Conservation (phyloP, 2,329 filamentous ascomycete species). For the Coleophoma cylindrospora region DNA sequence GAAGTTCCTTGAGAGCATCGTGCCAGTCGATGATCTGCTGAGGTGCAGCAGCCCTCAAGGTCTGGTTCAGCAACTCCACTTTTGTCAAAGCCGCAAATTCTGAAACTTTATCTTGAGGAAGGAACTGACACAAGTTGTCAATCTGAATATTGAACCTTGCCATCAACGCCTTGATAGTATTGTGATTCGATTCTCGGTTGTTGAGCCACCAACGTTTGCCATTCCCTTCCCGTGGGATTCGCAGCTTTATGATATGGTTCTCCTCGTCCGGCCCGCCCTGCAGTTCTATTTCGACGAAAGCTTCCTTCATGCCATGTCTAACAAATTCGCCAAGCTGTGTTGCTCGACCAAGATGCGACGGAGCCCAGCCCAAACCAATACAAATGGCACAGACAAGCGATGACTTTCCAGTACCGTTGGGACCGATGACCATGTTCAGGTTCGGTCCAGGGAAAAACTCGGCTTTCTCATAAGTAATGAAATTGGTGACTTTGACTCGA, state of each 20-base stretch:
- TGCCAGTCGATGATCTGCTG: constrained; percentile 78
- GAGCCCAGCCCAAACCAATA: constrained; percentile 79
- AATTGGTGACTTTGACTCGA: constrained; percentile 78
- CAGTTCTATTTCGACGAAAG: constrained; percentile 87
- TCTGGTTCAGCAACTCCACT: constrained; percentile 77
- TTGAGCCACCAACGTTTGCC: constrained; percentile 76
- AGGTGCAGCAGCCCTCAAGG: constrained; percentile 81
- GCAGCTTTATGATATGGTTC: constrained; percentile 67
- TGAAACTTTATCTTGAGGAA: constrained; percentile 92
- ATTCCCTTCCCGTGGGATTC: constrained; percentile 79
- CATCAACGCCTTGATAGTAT: constrained; percentile 62
- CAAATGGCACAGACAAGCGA: constrained; percentile 97
- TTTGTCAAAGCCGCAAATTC: constrained; percentile 85
- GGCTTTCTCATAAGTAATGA: constrained; percentile 90
- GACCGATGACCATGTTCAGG: constrained; percentile 97
- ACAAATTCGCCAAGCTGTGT: constrained; percentile 86
- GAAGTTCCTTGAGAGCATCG: constrained; percentile 63
- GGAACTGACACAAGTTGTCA: constrained; percentile 95
- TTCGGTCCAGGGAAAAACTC: constrained; percentile 90
- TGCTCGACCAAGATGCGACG: constrained; percentile 78
- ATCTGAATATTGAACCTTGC: constrained; percentile 81
- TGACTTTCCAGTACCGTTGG: constrained; percentile 98
- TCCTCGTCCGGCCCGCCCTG: constrained; percentile 54
- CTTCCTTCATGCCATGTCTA: constrained; percentile 76
- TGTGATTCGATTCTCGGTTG: constrained; percentile 55